phyloP scores from a whole-genome alignment of 331 rosid genomes.

The Rosa hybrid region DNA sequence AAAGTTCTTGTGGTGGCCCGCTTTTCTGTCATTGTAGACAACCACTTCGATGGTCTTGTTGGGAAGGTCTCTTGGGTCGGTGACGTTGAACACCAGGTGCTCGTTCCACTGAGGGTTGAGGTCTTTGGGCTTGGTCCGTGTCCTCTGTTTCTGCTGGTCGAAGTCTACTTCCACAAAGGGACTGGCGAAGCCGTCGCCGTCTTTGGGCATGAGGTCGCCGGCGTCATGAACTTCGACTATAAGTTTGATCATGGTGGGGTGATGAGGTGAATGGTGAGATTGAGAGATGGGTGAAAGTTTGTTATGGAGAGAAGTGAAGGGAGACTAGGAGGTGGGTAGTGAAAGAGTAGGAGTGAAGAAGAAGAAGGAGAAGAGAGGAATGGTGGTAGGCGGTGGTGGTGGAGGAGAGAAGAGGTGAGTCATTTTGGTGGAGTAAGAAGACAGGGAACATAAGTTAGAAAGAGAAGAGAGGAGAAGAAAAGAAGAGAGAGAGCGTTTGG shows the following conservation, averaged over 20 bases:
- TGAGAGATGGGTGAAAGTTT: too few species aligned
- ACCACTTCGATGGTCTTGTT: slow-evolving; percentile 57
- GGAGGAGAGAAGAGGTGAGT: slow-evolving; percentile 1
- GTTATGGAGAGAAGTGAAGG: not conserved
- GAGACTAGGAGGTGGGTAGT: slow-evolving; percentile 11
- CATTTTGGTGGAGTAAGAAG: slow-evolving; percentile 58
- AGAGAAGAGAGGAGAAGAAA: slow-evolving; percentile 23
- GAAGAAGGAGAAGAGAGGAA: slow-evolving; percentile 21
- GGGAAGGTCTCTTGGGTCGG: slow-evolving; percentile 44
- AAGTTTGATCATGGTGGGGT: slow-evolving; percentile 53
- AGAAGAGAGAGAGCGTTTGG: slow-evolving; percentile 31
- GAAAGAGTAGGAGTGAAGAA: slow-evolving; percentile 29
- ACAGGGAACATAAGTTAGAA: slow-evolving; percentile 34
- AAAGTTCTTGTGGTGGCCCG: slow-evolving; percentile 46
- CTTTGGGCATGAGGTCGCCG: slow-evolving; percentile 73
- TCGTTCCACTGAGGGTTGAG: slow-evolving; percentile 79
- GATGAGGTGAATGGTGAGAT: not conserved
- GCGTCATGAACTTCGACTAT: slow-evolving; percentile 80
- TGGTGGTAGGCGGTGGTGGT: not conserved
- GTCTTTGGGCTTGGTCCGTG: slow-evolving; percentile 62
- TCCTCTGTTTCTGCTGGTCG: slow-evolving; percentile 56
- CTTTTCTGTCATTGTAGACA: slow-evolving; percentile 49
- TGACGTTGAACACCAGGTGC: slow-evolving; percentile 59
- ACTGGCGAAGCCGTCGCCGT: slow-evolving; percentile 73
- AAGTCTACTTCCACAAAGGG: slow-evolving; percentile 73